Base-by-base conservation (phyloP, 768 basidiomycete genomes). In the Trametes villosa region DNA sequence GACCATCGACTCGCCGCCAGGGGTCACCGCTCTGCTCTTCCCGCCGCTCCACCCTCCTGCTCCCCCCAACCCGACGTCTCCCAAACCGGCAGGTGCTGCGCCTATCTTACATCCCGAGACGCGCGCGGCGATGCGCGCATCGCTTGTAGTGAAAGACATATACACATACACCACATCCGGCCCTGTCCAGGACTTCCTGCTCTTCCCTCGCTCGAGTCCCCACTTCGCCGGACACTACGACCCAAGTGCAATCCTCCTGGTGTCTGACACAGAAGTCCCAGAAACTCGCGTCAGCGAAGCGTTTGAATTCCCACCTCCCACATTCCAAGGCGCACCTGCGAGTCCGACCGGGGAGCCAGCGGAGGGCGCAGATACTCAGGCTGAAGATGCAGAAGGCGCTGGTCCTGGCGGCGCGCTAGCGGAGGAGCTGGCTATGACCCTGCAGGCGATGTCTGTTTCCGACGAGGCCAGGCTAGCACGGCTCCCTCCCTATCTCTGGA, bases 171-270 rank as follows among this genome's bases (percentile, higher is more conserved):
- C 79, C 15, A 84, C 86, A 0, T 68, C 74, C 9, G 82, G 85
- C 1, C 75, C 83, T 0, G 80, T 87, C 9, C 91, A 94, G 68
- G 94, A 97, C 68, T 94, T 90, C 71, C 72, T 90, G 20, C 80
- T 94, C 20, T 69, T 93, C n/a, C 89, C 94, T 1, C 80, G 82
- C 47, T 75, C 79, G 9, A 88, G 70, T 52, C 92, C 92, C 4
- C 88, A 94, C 72, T 89, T 87, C 70, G 74, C 78, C 38, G 83
- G 86, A 4, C 74, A 81, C 12, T 86, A 80, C 70, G 91, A 94
- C 67, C 88, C 92, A 0, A 77, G 81, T 55, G 79, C 87, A 2
- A 84, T 96, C 20, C 65, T 95, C 46, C 69, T 89, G 45, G 71
- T 90, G 3, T 79, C 83, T 0, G 86, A 86, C 36, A 76, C 79